Evolutionary conservation across 179 eudicot genomes (phyloP).

Genomic region (Patellifolia procumbens): DNA sequence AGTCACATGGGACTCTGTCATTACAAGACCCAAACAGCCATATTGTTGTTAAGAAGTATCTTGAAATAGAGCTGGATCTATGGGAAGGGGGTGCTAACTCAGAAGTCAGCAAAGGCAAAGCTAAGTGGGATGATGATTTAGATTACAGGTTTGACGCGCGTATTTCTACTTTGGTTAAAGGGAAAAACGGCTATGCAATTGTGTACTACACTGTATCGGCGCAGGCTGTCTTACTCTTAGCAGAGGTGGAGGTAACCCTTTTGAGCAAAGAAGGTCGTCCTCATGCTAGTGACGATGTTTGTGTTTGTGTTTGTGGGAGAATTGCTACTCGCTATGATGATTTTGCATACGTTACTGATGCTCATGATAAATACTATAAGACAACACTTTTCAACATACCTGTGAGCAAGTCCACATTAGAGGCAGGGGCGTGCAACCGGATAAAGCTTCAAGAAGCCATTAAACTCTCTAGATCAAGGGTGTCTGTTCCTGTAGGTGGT

Average conservation of each 20-base stretch:
- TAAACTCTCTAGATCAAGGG: not conserved
- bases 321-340: not conserved
- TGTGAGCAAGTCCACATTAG: not conserved
- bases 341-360: not conserved
- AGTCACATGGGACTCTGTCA: not conserved
- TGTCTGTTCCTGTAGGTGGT: not conserved
- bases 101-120: not conserved
- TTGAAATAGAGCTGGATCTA: not conserved
- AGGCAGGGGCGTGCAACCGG: not conserved
- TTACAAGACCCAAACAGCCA: not conserved
- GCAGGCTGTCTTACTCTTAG: not conserved
- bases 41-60: not conserved
- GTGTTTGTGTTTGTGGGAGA: slow-evolving; percentile 9
- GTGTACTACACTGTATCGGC: not conserved
- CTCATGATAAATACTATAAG: not conserved
- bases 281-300: not conserved
- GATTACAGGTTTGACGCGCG: not conserved
- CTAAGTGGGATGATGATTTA: not conserved
- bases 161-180: not conserved
- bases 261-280: not conserved
- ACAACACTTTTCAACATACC: not conserved
- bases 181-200: not conserved
- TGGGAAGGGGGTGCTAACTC: not conserved
- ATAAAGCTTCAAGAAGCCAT: not conserved
- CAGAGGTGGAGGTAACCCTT: not conserved